Evolutionary conservation across 1,284 basidiomycete species (phyloP).

Genomic region (Coniophora puteana): DNA sequence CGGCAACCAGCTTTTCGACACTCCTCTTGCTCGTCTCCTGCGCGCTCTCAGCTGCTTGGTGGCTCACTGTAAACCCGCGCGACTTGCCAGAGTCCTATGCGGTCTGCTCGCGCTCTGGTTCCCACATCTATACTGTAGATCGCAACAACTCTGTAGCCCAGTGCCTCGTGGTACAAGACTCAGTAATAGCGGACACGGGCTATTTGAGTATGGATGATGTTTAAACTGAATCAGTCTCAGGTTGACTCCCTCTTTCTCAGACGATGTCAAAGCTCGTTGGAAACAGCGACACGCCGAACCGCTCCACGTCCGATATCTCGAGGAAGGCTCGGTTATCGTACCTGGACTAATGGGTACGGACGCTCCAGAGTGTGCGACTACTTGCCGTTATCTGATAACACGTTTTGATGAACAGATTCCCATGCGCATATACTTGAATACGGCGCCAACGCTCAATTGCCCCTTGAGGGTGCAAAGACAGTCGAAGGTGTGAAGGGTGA

Average conservation of each 20-base stretch:
- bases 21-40: slow-evolving; percentile 11
- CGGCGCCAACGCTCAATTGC: slow-evolving; percentile 61
- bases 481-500: slow-evolving; percentile 41
- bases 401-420: slow-evolving; percentile 71
- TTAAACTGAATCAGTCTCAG: neutral
- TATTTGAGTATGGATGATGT: slow-evolving; percentile 54
- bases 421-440: slow-evolving; percentile 81
- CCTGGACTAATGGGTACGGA: slow-evolving; percentile 70
- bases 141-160: slow-evolving; percentile 42
- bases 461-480: slow-evolving; percentile 61
- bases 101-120: slow-evolving; percentile 50
- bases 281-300: slow-evolving; percentile 12
- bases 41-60: slow-evolving; percentile 12
- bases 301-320: slow-evolving; percentile 46
- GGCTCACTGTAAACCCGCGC: slow-evolving; percentile 4
- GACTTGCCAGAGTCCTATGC: slow-evolving; percentile 41
- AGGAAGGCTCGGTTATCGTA: slow-evolving; percentile 53
- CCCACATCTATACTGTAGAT: slow-evolving; percentile 61
- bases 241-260: slow-evolving; percentile 26
- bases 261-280: slow-evolving; percentile 43
- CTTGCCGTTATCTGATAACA: no score
- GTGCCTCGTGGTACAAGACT: slow-evolving; percentile 54
- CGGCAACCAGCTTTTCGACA: no score
- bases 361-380: slow-evolving; percentile 17
- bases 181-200: slow-evolving; percentile 50